These are phyloP conservation scores for Allomyces macrogynus DNA, from an alignment of 192 early-diverging fungal genomes.

Conservation along the genomic window DNA sequence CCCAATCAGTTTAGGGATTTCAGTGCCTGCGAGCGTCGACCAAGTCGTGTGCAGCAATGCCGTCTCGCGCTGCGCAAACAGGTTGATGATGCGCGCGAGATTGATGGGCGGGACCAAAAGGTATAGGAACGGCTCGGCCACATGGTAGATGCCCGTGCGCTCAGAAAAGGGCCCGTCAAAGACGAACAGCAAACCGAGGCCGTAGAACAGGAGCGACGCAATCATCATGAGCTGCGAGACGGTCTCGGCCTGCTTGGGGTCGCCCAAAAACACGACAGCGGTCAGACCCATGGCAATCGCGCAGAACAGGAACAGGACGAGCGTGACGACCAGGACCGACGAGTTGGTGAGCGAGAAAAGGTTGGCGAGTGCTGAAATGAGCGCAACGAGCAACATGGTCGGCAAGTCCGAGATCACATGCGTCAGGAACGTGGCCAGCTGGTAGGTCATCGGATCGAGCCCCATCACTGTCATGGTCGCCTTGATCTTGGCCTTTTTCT, in stretches of 20 bases:
- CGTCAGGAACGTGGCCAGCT: neutral
- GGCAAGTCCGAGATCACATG: constrained; percentile 9
- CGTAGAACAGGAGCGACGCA: constrained; percentile 8
- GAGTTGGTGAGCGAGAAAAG: constrained; percentile 11
- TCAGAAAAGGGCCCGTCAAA: constrained; percentile 5
- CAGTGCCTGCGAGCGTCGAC: constrained; percentile 7
- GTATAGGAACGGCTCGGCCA: constrained; percentile 9
- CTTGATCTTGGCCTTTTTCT: constrained; percentile 14
- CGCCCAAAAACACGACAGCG: constrained; percentile 8
- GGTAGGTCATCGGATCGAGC: constrained; percentile 4
- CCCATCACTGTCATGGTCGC: constrained; percentile 18
- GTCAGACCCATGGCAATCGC: constrained; percentile 12
- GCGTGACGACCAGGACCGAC: constrained; percentile 11
- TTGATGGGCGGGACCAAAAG: constrained; percentile 14
- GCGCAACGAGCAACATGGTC: constrained; percentile 11
- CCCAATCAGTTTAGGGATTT: constrained; percentile 10
- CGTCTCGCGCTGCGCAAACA: constrained; percentile 12
- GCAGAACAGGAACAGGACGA: constrained; percentile 16
- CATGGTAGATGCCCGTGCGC: neutral
- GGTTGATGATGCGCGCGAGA: constrained; percentile 14
- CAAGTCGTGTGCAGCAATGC: constrained; percentile 13
- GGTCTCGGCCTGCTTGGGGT: constrained; percentile 15
- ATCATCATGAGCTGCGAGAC: constrained; percentile 9
- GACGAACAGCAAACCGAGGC: constrained; percentile 8
- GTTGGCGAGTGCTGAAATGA: constrained; percentile 10